phyloP scores from a whole-genome alignment of 1,284 basidiomycete genomes.

The Wolfiporia cocos region DNA sequence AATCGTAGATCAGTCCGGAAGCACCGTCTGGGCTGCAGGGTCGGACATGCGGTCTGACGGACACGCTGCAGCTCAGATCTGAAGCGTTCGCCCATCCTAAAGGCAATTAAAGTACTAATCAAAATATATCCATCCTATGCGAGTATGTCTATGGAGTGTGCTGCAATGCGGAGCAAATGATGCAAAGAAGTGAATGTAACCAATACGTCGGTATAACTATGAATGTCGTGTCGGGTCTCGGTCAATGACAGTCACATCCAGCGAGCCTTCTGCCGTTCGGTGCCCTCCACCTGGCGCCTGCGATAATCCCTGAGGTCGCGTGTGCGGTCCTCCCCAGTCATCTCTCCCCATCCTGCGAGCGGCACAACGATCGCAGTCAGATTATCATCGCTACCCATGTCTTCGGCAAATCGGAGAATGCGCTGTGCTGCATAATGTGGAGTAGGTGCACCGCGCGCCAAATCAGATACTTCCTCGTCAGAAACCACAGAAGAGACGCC shows the following conservation, averaged over 20 bases:
- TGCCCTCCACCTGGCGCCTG: constrained; percentile 64
- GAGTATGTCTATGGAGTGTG: no score
- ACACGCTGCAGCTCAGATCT: constrained; percentile 86
- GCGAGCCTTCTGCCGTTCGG: constrained; percentile 68
- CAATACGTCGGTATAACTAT: no score
- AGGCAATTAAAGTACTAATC: no score
- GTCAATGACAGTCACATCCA: constrained; percentile 28
- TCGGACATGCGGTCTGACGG: constrained; percentile 87
- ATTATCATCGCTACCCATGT: constrained; percentile 89
- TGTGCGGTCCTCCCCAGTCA: constrained; percentile 76
- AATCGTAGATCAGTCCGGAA: constrained; percentile 57
- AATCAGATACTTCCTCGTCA: constrained; percentile 92
- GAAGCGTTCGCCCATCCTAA: constrained; percentile 14
- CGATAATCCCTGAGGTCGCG: constrained; percentile 79
- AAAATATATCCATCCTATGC: no score
- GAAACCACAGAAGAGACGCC: constrained; percentile 88
- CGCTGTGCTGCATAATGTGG: constrained; percentile 79
- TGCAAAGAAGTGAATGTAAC: no score
- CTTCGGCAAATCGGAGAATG: constrained; percentile 87
- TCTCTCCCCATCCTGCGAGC: constrained; percentile 85
- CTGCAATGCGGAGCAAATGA: no score
- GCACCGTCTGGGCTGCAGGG: constrained; percentile 81
- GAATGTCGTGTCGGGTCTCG: no score
- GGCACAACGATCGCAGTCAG: constrained; percentile 91
- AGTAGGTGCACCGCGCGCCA: constrained; percentile 67